A percentile compares a stretch with the other conserved stretches of the same genome.
These are phyloP conservation scores for Lindgomyces ingoldianus DNA, from an alignment of 495 filamentous ascomycete genomes.

Conservation along the genomic window DNA sequence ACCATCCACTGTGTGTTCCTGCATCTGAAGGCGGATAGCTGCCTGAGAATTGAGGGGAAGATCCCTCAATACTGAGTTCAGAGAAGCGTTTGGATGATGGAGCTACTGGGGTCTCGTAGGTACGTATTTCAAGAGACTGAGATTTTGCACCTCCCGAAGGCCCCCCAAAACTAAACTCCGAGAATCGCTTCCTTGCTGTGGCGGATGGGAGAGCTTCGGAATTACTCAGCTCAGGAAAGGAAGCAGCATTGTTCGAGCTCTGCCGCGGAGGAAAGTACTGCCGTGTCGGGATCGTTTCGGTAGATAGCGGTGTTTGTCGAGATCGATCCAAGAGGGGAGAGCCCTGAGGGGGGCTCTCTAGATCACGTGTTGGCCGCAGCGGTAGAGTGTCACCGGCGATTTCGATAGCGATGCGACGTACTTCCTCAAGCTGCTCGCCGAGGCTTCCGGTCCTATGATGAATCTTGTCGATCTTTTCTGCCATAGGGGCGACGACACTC, in stretches of 20 bases:
- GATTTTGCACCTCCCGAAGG: too few relatives aligned
- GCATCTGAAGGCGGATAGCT: conserved; percentile 21
- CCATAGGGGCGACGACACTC: conserved; percentile 42
- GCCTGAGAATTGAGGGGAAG: conserved; percentile 11
- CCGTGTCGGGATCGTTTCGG: conserved; percentile 4
- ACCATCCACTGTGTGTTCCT: conserved; percentile 8
- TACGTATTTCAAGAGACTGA: neutral
- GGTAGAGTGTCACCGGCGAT: conserved; percentile 31
- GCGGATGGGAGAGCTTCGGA: too few relatives aligned
- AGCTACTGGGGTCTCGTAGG: neutral
- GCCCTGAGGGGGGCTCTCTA: conserved; percentile 12
- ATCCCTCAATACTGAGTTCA: conserved; percentile 26
- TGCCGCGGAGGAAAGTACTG: conserved; percentile 24
- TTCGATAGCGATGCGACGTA: conserved; percentile 39
- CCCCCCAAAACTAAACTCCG: too few relatives aligned
- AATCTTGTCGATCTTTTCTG: conserved; percentile 42
- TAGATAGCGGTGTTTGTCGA: neutral
- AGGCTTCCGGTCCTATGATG: conserved; percentile 40
- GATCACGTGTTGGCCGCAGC: conserved; percentile 6
- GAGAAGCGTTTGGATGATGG: conserved; percentile 20
- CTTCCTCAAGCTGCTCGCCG: conserved; percentile 42
- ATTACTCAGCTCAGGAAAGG: neutral
- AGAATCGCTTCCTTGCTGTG: too few relatives aligned
- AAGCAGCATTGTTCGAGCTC: neutral
- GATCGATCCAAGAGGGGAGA: conserved; percentile 16